These are phyloP conservation scores for Nakazawaea molendinolei DNA, from an alignment of 805 yeast genomes.

Conservation along the genomic window DNA sequence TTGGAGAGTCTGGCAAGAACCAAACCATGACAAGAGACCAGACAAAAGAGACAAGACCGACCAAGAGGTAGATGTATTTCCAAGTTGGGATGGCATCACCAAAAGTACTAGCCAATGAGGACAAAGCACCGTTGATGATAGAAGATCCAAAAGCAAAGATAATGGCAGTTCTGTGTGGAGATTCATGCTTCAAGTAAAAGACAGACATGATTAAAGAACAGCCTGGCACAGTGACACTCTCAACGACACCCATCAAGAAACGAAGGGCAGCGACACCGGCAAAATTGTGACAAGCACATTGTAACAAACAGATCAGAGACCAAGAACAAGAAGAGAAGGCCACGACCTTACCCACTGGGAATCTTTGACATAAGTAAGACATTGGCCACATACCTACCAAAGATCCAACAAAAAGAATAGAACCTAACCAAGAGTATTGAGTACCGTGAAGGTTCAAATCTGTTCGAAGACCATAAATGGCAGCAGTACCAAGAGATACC, in stretches of 20 bases:
- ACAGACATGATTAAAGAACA: constrained; percentile 25
- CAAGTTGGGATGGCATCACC: constrained; percentile 27
- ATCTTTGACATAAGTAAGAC: constrained; percentile 22
- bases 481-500: constrained; percentile 28
- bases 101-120: constrained; percentile 30
- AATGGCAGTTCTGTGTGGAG: constrained; percentile 23
- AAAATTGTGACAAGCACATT: constrained; percentile 29
- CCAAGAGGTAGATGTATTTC: constrained; percentile 37
- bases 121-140: constrained; percentile 23
- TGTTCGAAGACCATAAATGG: constrained; percentile 29
- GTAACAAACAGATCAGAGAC: constrained; percentile 12
- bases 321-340: constrained; percentile 17
- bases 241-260: constrained; percentile 33
- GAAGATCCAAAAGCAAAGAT: constrained; percentile 24
- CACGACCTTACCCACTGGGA: constrained; percentile 18
- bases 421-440: constrained; percentile 32
- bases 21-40: constrained; percentile 28
- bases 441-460: constrained; percentile 28
- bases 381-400: constrained; percentile 33
- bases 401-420: constrained; percentile 36
- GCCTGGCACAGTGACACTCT: constrained; percentile 32
- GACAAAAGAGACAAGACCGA: constrained; percentile 37
- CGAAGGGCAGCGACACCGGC: constrained; percentile 38
- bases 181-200: constrained; percentile 20
- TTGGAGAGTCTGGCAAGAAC: constrained; percentile 37